Evolutionary conservation across 495 filamentous ascomycete genomes (phyloP), one percentile per base, ranked within the genome.

Genomic region (Tuber calosporum): DNA sequence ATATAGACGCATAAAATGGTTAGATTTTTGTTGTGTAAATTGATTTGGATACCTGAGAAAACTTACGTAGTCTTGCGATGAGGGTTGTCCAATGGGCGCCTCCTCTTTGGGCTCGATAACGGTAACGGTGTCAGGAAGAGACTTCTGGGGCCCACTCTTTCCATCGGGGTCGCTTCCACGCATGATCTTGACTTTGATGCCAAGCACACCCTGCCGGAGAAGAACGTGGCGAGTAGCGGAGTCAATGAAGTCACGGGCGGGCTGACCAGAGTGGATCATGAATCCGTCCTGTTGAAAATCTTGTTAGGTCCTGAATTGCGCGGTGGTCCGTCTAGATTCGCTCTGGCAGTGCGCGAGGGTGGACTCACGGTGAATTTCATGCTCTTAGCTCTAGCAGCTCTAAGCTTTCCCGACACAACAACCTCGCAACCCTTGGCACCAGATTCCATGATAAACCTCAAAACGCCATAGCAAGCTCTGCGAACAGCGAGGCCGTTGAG

Each of bases 111-210:
- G 95, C 89, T 98, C 96, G 85, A 97, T 97, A 87, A 99, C 93
- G 83, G 93, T 97, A 84, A 99, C 95, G 83, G 93, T 92, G 86
- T 99, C 95, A 78, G 95, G 95, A 73, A 99, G 90, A 79, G 93
- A 90, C 88, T 98, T 97, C 85, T 92, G 90, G 76, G 94, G 93
- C 79, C 96, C 96, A 82, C 91, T 88, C 90, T 99, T 99, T 89
- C 94, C 94, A 87, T 99, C 95, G 83, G 96, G 95, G 87, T 99
- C 95, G 82, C 91, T 95, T 83, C 96, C 96, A 84, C 95, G 95
- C 95, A 99, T 99, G 87, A 99, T 99, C 93, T 99, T 99, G 84
- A 99, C 95, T 89, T 99, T 99, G 89, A 99, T 98, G 87, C 95
- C 95, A 74, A 99, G 89, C 79, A 99, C 95, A 90, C 95, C 95